Evolutionary conservation across 2,329 filamentous ascomycete genomes (phyloP).

Genomic region (Chaetomiaceae sp.): DNA sequence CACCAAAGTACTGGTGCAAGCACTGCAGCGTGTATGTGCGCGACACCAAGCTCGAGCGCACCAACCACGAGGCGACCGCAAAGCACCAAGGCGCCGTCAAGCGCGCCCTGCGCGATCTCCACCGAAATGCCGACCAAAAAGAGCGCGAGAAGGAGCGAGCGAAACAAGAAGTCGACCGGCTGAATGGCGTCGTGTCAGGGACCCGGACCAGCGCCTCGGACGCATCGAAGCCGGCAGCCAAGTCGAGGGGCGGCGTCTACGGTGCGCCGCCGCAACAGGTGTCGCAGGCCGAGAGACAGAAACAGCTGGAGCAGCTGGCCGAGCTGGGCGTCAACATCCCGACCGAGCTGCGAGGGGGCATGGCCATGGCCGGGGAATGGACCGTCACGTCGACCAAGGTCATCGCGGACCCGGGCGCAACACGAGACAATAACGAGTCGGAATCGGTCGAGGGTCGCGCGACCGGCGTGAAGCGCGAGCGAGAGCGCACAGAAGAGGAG

Average conservation of each 20-base stretch:
- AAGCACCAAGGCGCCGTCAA: slow-evolving; percentile 84
- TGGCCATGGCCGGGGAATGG: slow-evolving; percentile 91
- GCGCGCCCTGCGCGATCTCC: slow-evolving; percentile 82
- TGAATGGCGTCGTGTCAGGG: slow-evolving; percentile 70
- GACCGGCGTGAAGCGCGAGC: slow-evolving; percentile 49
- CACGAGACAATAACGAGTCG: slow-evolving; percentile 31
- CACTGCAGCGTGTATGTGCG: slow-evolving; percentile 87
- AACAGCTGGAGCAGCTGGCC: slow-evolving; percentile 81
- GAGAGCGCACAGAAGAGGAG: slow-evolving; percentile 54
- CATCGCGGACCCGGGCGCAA: slow-evolving; percentile 42
- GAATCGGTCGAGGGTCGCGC: slow-evolving; percentile 32
- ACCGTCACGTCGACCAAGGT: slow-evolving; percentile 63
- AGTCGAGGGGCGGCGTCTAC: slow-evolving; percentile 4
- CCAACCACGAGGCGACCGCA: slow-evolving; percentile 81
- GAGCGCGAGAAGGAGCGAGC: slow-evolving; percentile 78
- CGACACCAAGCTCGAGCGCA: slow-evolving; percentile 85
- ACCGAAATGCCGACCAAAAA: slow-evolving; percentile 76
- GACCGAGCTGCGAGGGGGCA: slow-evolving; percentile 68
- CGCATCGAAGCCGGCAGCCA: not conserved
- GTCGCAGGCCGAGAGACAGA: slow-evolving; percentile 66
- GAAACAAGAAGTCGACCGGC: slow-evolving; percentile 75
- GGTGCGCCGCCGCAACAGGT: slow-evolving; percentile 34
- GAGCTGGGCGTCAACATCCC: slow-evolving; percentile 84
- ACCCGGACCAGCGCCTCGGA: not conserved
- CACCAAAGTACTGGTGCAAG: slow-evolving; percentile 97